Evolutionary conservation across 2,329 filamentous ascomycete species (phyloP), one percentile per base, ranked within the genome.

Genomic region (Aspergillus sp.): DNA sequence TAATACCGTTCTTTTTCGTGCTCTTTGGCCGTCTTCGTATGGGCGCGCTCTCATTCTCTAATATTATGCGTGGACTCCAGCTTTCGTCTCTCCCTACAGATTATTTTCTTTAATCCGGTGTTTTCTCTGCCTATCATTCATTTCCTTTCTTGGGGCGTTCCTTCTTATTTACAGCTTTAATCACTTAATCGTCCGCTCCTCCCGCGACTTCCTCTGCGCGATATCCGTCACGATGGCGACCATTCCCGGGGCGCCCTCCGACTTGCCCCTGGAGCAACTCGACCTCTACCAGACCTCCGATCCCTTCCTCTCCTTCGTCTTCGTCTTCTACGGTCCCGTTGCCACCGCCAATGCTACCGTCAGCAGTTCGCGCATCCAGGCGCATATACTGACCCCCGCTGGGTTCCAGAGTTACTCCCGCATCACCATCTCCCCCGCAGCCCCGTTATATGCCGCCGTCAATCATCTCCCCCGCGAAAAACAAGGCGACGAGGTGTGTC

Each of bases 401-500:
- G 94, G 94, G 60, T 88, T 95, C 63, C 88, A 90, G 67, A 93
- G 88, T 62, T 99, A 93, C 70, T 87, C 89, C 55, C 90, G 93
- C 64, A 85, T 99, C 61, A 96, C 93, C 55, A 87, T 97, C 60
- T 95, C 93, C 20, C 94, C 94, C 42, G 95, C 89, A 66, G 96
- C 93, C 44, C 86, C 91, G 47, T 88, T 95, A 66, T 97, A 97
- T 73, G 83, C 86, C 60, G 93, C 92, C 50, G 94, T 99, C 71
- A 87, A 89, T 69, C 86, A 92, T 70, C 82, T 99, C 41, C 91
- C 94, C 40, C 88, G 91, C 68, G 93, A 97, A 69, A 91, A 92
- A 72, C 94, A 97, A 77, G 93, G 93, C 65, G 93, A 97, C 70
- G 93, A 97, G 72, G 81, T 96, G 59, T 95, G 88, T 73, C 87